Evolutionary conservation across 208 protist genomes (phyloP), one percentile per base, ranked within the genome.

Genomic region (Leishmania martiniquensis): DNA sequence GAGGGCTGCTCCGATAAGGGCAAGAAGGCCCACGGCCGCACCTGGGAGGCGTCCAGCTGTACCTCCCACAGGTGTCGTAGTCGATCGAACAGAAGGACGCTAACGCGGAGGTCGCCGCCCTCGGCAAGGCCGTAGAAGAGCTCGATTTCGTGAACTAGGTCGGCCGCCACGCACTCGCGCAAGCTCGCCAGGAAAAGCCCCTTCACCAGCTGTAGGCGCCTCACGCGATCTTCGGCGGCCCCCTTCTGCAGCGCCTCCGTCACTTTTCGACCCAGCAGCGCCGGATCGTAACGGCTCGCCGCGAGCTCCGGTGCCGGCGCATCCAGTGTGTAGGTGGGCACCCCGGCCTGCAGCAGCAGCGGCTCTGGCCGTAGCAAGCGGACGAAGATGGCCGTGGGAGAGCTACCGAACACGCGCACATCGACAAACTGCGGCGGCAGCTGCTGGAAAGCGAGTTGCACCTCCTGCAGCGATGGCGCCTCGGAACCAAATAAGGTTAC

Each of bases 31-130:
- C 94, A 97, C 69, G 87, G 90, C 3, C 91, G 85, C 52, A 93
- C 86, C 37, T 54, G 80, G 39, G 76, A 85, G 1, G 44, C 76
- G 6, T 67, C 65, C 42, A 95, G 76, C 39, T 90, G 83, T 47
- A 98, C 95, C 76, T 96, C 92, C 77, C 94, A 98, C 25, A 93
- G 37, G 81, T 97, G 91, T 20, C 93, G 89, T 51, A 97, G 78
- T 34, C 95, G 88, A 76, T 98, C 95, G 73, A 95, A 90, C 52
- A 96, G 51, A 22, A 98, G 76, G 66, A 97, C 62, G 59, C 80
- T 79, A 54, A 81, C 78, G 10, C 78, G 62, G 1, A 63, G 67
- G 39, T 85, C 78, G 34, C 76, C 82, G 2, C 57, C 57, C 25
- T 37, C 47, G n/a, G 42, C 57, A 67, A 79, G 63, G 45, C 80